Evolutionary conservation across 164 flowering plant genomes (phyloP), one percentile per base, ranked within the genome.

Genomic region (Vitis rupestris): DNA sequence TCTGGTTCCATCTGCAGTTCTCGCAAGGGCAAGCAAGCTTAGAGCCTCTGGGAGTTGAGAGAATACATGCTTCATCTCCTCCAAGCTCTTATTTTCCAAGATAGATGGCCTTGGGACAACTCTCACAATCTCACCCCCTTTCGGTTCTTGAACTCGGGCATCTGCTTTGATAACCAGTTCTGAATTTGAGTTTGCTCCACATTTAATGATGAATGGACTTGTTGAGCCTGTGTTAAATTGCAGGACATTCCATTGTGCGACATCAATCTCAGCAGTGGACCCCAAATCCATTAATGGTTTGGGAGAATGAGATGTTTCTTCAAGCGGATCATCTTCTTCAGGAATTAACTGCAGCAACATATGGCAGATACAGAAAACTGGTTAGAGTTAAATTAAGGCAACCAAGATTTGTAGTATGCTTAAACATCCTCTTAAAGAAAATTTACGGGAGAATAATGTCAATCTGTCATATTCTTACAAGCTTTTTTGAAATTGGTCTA

Each of bases 151-250:
- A 57, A 93, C 92, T 1, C 79, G 79, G 11, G 93, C 89, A 68
- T 95, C 98, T 3, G 98, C 98, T 80, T 95, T 95, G 61, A 95
- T 83, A 49, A 95, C 98, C 57, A 95, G 82, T 78, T 95, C 99
- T 0, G 93, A 93, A 53, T 80, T 84, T 29, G 98, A 91, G 79
- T 89, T 93, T 57, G 97, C 93, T 19, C 99, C 99, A 70, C 99
- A 95, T 78, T 95, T 95, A 61, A 95, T 89, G 72, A 95, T 91
- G 75, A 93, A 95, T 7, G 98, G 97, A 15, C 84, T 81, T 19
- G 93, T 84, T 0, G 98, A 79, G 53, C 99, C 99, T 1, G 98
- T 95, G 79, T 95, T 95, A 68, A 95, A 95, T 77, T 95, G 99
- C 67, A 95, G 77, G 31, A 95, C 98, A 51, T 93, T 95, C 99